Conservation (phyloP, 2,329 filamentous ascomycete species). For the Aspergillus proliferans region DNA sequence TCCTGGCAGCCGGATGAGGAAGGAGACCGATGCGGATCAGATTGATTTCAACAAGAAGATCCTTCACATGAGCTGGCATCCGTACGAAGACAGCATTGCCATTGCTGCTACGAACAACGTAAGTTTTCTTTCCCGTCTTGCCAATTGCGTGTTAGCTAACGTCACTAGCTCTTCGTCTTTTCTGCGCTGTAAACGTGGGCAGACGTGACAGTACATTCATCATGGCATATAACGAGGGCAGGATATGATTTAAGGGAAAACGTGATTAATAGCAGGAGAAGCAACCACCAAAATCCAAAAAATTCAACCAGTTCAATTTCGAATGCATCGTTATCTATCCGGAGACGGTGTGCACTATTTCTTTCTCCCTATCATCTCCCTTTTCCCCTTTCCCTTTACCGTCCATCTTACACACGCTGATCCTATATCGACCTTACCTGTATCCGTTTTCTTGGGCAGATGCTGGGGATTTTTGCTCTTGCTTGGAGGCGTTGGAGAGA, state of each 20-base stretch:
- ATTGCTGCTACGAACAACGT: conserved; percentile 99
- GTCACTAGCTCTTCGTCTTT: conserved; percentile 65
- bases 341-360: conserved; percentile 12
- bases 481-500: conserved; percentile 21
- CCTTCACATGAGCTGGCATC: conserved; percentile 99
- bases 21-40: conserved; percentile 97
- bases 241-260: conserved; percentile 2
- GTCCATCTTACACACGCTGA: conserved; percentile 4
- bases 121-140: conserved; percentile 42
- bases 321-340: conserved; percentile 9
- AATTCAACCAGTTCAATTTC: conserved; percentile 19
- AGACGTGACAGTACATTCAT: not conserved
- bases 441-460: not conserved
- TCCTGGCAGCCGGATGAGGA: conserved; percentile 90
- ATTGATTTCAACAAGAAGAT: conserved; percentile 99
- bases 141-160: not conserved
- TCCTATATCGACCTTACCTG: conserved; percentile 4
- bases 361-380: conserved; percentile 9
- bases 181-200: conserved; percentile 55
- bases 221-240: not conserved
- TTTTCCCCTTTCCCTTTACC: conserved; percentile 5
- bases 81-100: conserved; percentile 97
- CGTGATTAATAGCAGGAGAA: conserved; percentile 17
- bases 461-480: conserved; percentile 9
- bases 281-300: conserved; percentile 13